Base-by-base conservation (phyloP, 345 rosid genomes). In the Nasturtium officinale region DNA sequence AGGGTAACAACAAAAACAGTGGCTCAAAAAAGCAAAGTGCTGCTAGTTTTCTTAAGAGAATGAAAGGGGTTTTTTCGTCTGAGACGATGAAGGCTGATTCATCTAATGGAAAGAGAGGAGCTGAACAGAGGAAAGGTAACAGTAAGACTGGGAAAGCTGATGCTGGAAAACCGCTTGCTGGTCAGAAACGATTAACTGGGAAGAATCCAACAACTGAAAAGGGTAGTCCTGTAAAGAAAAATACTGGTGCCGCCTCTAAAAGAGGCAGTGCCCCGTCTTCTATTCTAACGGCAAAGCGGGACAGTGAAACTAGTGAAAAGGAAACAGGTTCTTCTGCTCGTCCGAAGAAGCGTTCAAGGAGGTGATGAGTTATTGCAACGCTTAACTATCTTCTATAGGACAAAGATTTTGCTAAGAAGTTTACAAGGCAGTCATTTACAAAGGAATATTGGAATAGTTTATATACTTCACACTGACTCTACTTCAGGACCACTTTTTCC, bases 1-100 rank as follows among this genome's bases (percentile, higher is more conserved):
- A 73, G 76, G 71, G 76, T 58, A 75, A 60, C 64, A 71, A 25
- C 64, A 30, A 55, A 3, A 66, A 8, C 10, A 52, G 26, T 9
- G 73, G 38, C 60, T 74, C 81, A 15, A 85, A 85, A 78, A 83
- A 72, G 81, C 79, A 61, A 32, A 80, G 82, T 46, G 88, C 82
- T 28, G 85, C 81, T 11, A 81, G 68, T 69, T 85, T 85, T 82
- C 78, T 83, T 71, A 80, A 77, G 51, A 77, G 88, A 76, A 83
- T 83, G 81, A 85, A 71, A 51, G 70, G 79, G 32, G 73, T 80
- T 69, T 76, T 82, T 26, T 53, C 75, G 5, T 37, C 79, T 28
- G 65, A 69, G 40, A 68, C 79, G 1, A 4, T 20, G 47, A 78
- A 79, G 79, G 67, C 12, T 53, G 61, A 48, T 65, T 77, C 87